Evolutionary conservation across 768 basidiomycete species (phyloP).

Genomic region (Mrakia hoshinonis): DNA sequence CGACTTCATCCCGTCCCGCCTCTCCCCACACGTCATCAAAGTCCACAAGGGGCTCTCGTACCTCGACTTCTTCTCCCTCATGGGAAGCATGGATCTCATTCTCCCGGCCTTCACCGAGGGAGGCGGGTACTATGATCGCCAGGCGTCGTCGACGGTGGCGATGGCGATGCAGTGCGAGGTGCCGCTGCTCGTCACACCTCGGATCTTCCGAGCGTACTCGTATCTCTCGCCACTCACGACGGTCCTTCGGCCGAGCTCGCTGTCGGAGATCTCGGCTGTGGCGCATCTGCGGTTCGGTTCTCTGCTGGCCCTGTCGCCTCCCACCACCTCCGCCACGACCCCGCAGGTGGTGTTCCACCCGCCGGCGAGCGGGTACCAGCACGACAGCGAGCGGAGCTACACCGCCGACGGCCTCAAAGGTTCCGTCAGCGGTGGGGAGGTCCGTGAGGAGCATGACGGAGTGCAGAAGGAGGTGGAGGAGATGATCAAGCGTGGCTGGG

Average conservation of each 20-base stretch:
- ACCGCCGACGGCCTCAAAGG: neutral
- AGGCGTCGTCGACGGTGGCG: slow-evolving; percentile 8
- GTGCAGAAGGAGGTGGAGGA: neutral
- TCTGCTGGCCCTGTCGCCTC: neutral
- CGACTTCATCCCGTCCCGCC: neutral
- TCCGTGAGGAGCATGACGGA: neutral
- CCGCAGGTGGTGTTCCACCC: neutral
- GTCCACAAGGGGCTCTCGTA: neutral
- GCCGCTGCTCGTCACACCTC: slow-evolving; percentile 4
- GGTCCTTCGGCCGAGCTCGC: neutral
- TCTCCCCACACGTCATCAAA: slow-evolving; percentile 1
- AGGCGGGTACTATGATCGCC: neutral
- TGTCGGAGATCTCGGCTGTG: neutral
- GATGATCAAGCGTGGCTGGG: neutral
- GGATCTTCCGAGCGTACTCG: slow-evolving; percentile 1
- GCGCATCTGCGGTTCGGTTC: neutral
- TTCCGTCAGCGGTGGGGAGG: neutral
- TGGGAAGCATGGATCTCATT: slow-evolving; percentile 3
- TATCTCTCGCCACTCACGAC: neutral
- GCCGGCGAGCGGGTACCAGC: neutral
- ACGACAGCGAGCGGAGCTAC: neutral
- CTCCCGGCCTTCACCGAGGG: neutral
- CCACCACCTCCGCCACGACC: no score
- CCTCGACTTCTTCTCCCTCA: slow-evolving; percentile 5
- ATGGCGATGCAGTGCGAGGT: slow-evolving; percentile 15